These are phyloP conservation scores for Cryphonectria nitschkei DNA, from an alignment of 2,329 filamentous ascomycete genomes.

Conservation along the genomic window DNA sequence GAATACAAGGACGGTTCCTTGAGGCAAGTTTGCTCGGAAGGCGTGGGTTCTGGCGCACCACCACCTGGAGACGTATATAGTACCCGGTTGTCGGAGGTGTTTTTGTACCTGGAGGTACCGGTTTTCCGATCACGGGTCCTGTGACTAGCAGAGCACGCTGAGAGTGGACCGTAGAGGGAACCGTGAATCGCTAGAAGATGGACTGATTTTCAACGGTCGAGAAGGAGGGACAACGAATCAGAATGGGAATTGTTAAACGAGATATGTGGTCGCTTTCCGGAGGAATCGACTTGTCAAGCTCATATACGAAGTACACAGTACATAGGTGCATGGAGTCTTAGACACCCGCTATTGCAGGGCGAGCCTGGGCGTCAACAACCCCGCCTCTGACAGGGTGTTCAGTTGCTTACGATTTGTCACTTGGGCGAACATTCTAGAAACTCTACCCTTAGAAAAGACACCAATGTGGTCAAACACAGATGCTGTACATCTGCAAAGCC, in stretches of 20 bases:
- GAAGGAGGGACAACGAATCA: not conserved
- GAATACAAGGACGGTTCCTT: not conserved
- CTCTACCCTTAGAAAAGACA: not conserved
- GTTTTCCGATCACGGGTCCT: not conserved
- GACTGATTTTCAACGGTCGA: not conserved
- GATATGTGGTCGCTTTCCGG: not conserved
- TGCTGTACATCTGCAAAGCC: not conserved
- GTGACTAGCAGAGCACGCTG: not conserved
- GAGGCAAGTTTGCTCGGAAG: not conserved
- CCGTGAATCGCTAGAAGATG: not conserved
- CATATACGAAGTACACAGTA: not conserved
- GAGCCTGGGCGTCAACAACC: not conserved
- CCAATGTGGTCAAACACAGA: not conserved
- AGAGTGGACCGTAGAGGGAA: not conserved
- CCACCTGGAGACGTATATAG: not conserved
- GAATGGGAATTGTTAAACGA: not conserved
- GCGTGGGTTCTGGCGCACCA: not conserved
- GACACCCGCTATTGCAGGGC: not conserved
- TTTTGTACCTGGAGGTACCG: not conserved
- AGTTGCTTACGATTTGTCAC: conserved; percentile 22
- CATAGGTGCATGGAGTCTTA: not conserved
- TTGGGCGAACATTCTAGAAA: conserved; percentile 25
- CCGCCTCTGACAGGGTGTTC: not conserved
- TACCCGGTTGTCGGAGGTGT: not conserved
- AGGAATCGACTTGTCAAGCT: not conserved